These are phyloP conservation scores for Mycena rebaudengoi DNA, from an alignment of 768 basidiomycete species.

Conservation along the genomic window DNA sequence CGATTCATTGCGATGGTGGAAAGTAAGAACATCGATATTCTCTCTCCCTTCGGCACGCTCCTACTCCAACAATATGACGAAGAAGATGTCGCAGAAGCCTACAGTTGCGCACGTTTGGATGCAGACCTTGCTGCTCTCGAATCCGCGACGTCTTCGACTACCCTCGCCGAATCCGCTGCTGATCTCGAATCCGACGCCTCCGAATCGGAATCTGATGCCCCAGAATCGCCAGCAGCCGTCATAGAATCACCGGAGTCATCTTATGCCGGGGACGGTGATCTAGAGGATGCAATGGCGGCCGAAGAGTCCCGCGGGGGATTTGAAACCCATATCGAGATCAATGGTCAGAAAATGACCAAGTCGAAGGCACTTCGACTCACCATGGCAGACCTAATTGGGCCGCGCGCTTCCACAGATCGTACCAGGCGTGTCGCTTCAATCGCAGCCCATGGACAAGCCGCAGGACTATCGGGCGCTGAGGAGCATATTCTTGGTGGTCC, in stretches of 20 bases:
- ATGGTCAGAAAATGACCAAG: not conserved
- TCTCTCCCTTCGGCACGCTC: not conserved
- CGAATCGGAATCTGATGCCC: too few relatives aligned
- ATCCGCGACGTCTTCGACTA: not conserved
- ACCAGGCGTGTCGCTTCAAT: slow-evolving; percentile 1
- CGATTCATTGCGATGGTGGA: not conserved
- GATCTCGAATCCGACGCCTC: too few relatives aligned
- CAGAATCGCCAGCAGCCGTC: too few relatives aligned
- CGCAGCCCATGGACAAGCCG: not conserved
- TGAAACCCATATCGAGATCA: not conserved
- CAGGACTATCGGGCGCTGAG: not conserved
- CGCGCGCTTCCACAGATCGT: slow-evolving; percentile 2
- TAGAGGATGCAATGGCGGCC: slow-evolving; percentile 5
- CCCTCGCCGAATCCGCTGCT: too few relatives aligned
- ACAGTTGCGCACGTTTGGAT: not conserved
- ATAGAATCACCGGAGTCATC: too few relatives aligned
- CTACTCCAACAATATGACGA: not conserved
- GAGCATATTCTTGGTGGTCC: not conserved
- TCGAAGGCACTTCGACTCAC: slow-evolving; percentile 6
- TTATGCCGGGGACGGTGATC: not conserved
- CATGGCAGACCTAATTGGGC: not conserved
- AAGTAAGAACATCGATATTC: not conserved
- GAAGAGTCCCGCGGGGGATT: slow-evolving; percentile 10
- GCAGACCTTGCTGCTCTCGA: not conserved
- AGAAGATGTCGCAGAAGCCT: not conserved